Evolutionary conservation across 352 stramenopile species (phyloP).

Genomic region (Phytophthora hybrid): DNA sequence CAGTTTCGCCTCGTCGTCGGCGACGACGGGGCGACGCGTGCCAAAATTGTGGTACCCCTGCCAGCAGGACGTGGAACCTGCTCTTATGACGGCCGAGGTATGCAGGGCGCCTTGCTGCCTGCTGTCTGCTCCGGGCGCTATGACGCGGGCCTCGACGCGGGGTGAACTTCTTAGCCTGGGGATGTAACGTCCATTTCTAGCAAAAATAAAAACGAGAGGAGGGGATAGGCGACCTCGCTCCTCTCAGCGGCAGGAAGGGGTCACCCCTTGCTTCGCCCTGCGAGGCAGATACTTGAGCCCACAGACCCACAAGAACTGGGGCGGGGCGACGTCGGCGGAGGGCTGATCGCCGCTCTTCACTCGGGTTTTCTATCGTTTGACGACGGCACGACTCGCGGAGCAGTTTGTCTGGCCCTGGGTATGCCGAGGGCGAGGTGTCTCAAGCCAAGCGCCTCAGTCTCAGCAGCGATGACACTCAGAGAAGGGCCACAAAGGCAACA

Average conservation of each 20-base stretch:
- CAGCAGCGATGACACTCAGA: background rate
- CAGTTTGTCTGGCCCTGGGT: background rate
- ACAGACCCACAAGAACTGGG: constrained; percentile 21
- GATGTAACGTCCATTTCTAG: background rate
- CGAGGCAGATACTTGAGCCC: background rate
- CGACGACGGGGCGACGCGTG: background rate
- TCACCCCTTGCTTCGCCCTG: constrained; percentile 1
- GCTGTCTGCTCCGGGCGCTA: background rate
- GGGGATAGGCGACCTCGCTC: too few relatives aligned
- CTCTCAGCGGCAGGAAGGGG: background rate
- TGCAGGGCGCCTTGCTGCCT: background rate
- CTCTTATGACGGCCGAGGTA: background rate
- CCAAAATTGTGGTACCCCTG: background rate
- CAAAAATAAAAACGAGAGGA: background rate
- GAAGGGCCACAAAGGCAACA: background rate
- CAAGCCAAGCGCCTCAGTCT: background rate
- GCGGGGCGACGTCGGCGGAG: constrained; percentile 5
- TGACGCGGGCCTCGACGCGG: background rate
- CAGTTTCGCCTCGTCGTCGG: constrained; percentile 17
- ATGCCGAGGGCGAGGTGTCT: background rate
- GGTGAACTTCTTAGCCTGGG: background rate
- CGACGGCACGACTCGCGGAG: constrained; percentile 19
- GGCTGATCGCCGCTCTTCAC: background rate
- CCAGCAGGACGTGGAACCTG: background rate
- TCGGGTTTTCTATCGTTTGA: constrained; percentile 15